These are phyloP conservation scores for Clarireedia hainanense DNA, from an alignment of 2,329 filamentous ascomycete species.

Conservation along the genomic window DNA sequence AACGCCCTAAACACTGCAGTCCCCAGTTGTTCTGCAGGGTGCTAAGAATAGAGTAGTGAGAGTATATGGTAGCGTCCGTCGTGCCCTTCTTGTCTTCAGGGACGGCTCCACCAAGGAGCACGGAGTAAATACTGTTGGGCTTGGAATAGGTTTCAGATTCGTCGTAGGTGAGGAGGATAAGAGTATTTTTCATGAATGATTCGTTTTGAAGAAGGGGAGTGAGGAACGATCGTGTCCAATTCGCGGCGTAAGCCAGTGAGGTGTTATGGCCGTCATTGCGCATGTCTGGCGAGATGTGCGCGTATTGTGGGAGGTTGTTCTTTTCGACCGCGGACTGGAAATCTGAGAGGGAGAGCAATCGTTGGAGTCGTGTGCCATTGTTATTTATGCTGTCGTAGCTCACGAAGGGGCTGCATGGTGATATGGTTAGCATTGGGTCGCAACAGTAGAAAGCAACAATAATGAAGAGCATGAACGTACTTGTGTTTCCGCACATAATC, in stretches of 20 bases:
- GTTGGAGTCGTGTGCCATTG: constrained; percentile 42
- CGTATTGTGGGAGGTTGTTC: constrained; percentile 55
- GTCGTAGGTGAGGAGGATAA: constrained; percentile 51
- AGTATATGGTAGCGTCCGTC: constrained; percentile 42
- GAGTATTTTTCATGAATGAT: constrained; percentile 44
- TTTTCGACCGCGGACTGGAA: constrained; percentile 51
- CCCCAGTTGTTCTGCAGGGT: constrained; percentile 37
- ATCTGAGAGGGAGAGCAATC: constrained; percentile 54
- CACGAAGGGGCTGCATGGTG: constrained; percentile 31
- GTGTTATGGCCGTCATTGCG: constrained; percentile 58
- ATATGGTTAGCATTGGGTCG: constrained; percentile 5
- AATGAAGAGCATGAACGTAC: constrained; percentile 12
- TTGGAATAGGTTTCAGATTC: constrained; percentile 45
- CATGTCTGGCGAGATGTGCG: constrained; percentile 57
- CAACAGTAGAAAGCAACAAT: background rate
- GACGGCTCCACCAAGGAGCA: constrained; percentile 48
- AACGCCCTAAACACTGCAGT: constrained; percentile 36
- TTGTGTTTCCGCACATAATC: constrained; percentile 30
- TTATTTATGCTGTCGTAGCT: constrained; percentile 47
- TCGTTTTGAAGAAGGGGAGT: constrained; percentile 43
- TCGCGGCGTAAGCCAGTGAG: constrained; percentile 41
- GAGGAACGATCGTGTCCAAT: constrained; percentile 45
- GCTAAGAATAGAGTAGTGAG: constrained; percentile 37
- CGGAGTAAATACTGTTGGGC: constrained; percentile 45
- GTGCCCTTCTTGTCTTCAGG: constrained; percentile 40